These are phyloP conservation scores for Cunninghamia lanceolata DNA, from an alignment of 75 land plant genomes.

Conservation along the genomic window DNA sequence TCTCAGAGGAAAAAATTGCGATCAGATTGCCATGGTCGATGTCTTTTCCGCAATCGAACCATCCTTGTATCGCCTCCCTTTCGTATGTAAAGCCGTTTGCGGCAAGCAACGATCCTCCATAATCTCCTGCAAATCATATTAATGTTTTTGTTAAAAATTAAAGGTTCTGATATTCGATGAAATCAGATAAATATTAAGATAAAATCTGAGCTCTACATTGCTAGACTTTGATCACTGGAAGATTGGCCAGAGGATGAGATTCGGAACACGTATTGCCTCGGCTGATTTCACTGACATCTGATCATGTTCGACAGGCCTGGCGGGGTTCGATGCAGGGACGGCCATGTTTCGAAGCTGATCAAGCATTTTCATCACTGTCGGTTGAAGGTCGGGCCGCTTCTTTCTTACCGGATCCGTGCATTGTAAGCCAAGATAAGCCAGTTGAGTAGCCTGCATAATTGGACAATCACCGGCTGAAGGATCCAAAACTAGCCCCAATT, in stretches of 20 bases:
- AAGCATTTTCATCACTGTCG: conserved; percentile 40
- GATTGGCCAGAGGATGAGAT: conserved; percentile 7
- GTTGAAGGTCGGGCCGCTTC: conserved; percentile 44
- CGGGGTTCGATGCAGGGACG: background rate
- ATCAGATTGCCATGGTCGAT: conserved; percentile 27
- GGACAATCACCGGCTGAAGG: conserved; percentile 20
- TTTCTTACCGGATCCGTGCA: conserved; percentile 28
- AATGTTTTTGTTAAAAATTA: background rate
- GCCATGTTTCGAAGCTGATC: background rate
- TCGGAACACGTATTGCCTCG: background rate
- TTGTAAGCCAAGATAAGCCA: conserved; percentile 4
- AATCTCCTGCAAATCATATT: conserved; percentile 24
- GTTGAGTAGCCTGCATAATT: background rate
- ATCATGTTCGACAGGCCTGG: too few relatives aligned
- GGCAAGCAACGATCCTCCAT: conserved; percentile 42
- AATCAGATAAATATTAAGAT: too few relatives aligned
- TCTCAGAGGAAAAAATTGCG: conserved; percentile 18
- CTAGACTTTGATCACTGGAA: too few relatives aligned
- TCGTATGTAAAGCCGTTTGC: conserved; percentile 51
- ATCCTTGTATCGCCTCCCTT: conserved; percentile 26
- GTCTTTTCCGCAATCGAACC: conserved; percentile 30
- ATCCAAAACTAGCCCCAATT: background rate
- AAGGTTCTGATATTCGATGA: too few relatives aligned
- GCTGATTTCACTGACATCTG: background rate
- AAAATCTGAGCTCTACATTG: too few relatives aligned